Conservation (phyloP, 2,329 filamentous ascomycete species). For the Penicillium sp. region DNA sequence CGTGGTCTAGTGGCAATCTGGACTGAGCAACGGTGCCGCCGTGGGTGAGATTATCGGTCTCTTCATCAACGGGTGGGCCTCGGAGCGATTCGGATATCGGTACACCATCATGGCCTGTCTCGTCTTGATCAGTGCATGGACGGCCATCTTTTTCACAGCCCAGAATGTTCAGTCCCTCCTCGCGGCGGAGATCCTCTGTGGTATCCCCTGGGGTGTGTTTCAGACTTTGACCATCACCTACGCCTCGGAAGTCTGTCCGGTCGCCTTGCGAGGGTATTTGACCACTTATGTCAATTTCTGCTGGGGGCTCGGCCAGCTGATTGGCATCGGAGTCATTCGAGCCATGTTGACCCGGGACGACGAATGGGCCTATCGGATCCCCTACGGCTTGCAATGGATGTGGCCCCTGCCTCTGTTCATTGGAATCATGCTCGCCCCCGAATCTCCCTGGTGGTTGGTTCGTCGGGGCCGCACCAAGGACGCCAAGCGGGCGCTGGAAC, state of each 20-base stretch:
- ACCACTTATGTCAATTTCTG: constrained; percentile 45
- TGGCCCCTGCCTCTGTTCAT: constrained; percentile 47
- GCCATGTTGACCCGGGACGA: constrained; percentile 42
- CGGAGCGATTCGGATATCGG: constrained; percentile 48
- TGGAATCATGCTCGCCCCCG: constrained; percentile 44
- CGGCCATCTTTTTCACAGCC: constrained; percentile 48
- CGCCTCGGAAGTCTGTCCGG: constrained; percentile 44
- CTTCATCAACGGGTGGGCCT: constrained; percentile 47
- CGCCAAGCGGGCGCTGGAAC: constrained; percentile 39
- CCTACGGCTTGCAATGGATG: constrained; percentile 50
- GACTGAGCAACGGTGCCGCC: constrained; percentile 40
- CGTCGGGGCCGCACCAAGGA: constrained; percentile 42
- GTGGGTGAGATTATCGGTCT: constrained; percentile 47
- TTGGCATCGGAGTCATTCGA: constrained; percentile 48
- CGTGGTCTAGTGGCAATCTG: constrained; percentile 39
- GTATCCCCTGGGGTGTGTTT: constrained; percentile 49
- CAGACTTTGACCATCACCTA: constrained; percentile 46
- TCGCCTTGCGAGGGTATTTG: constrained; percentile 41
- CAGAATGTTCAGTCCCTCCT: constrained; percentile 43
- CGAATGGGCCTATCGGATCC: constrained; percentile 49
- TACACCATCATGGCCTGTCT: constrained; percentile 47
- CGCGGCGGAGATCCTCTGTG: constrained; percentile 48
- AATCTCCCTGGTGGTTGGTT: constrained; percentile 50
- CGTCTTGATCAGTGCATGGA: constrained; percentile 42
- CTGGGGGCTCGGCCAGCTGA: constrained; percentile 46